A percentile compares a stretch with the other conserved stretches of the same genome.
phyloP scores from a whole-genome alignment of 2,329 filamentous ascomycete species.

The Aspergillus quadricinctus region DNA sequence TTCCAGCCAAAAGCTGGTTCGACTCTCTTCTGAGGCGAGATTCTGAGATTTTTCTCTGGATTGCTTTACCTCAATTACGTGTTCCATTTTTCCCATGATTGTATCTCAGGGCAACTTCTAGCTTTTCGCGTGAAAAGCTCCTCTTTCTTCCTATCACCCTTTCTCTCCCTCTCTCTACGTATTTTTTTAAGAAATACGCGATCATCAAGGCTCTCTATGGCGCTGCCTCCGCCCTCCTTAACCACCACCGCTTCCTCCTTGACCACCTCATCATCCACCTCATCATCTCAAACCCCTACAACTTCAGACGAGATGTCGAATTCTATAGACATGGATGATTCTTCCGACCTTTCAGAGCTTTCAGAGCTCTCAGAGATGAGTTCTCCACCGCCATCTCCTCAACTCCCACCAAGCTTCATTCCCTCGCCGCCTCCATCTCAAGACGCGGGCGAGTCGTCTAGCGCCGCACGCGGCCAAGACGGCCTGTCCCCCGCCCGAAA shows the following conservation, averaged over 20 bases:
- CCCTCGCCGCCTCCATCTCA: conserved; percentile 43
- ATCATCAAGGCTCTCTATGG: conserved; percentile 8
- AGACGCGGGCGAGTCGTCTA: conserved; percentile 29
- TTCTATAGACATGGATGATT: conserved; percentile 22
- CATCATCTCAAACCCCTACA: conserved; percentile 1
- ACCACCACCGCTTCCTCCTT: conserved; percentile 6
- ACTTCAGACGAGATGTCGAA: conserved; percentile 5
- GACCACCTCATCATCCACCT: conserved; percentile 6
- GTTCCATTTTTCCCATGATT: background rate
- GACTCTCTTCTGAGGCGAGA: background rate
- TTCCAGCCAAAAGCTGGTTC: background rate
- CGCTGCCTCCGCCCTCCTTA: conserved; percentile 6
- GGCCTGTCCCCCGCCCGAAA: conserved; percentile 72
- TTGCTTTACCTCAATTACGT: background rate
- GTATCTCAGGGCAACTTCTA: background rate
- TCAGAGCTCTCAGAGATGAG: conserved; percentile 42
- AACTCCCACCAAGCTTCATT: conserved; percentile 35
- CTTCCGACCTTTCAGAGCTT: conserved; percentile 35
- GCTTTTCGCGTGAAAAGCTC: conserved; percentile 7
- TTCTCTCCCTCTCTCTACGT: conserved; percentile 8
- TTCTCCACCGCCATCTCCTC: conserved; percentile 37
- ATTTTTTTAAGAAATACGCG: conserved; percentile 4
- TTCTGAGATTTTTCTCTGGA: background rate
- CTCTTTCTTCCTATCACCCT: conserved; percentile 7
- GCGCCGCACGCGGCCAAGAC: conserved; percentile 46